phyloP scores from a whole-genome alignment of 2,329 filamentous ascomycete genomes.

The Pseudogymnoascus pannorum region DNA sequence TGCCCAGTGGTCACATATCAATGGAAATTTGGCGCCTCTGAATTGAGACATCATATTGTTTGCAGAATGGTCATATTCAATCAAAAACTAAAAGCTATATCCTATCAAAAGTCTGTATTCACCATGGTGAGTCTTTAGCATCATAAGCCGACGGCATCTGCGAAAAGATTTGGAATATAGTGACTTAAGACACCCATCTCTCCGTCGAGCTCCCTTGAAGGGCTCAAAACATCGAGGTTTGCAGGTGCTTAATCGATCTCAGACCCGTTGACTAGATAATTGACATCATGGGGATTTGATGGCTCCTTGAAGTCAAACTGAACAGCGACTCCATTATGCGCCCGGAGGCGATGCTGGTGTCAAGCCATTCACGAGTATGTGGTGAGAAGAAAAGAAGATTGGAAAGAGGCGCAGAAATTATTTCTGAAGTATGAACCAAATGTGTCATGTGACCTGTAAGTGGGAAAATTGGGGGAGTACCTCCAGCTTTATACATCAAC shows the following conservation, averaged over 20 bases:
- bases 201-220: conserved; percentile 1
- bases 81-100: conserved; percentile 3
- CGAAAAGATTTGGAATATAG: conserved; percentile 9
- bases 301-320: conserved; percentile 8
- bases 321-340: conserved; percentile 5
- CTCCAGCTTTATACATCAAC: not conserved
- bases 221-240: conserved; percentile 7
- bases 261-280: conserved; percentile 8
- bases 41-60: not conserved
- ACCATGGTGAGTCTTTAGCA: conserved; percentile 8
- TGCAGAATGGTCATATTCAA: not conserved
- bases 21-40: not conserved
- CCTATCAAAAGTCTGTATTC: conserved; percentile 3
- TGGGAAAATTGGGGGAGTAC: not conserved
- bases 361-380: conserved; percentile 2
- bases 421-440: not conserved
- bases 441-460: not conserved
- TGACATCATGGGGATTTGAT: conserved; percentile 9
- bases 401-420: not conserved
- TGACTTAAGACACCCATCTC: conserved; percentile 4
- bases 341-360: conserved; percentile 3
- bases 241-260: conserved; percentile 6
- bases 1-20: not conserved
- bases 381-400: not conserved
- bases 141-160: conserved; percentile 4